A percentile compares a stretch with the other conserved stretches of the same genome.
Evolutionary conservation across 805 yeast genomes (phyloP).

Genomic region (Teunomyces funiuensis): DNA sequence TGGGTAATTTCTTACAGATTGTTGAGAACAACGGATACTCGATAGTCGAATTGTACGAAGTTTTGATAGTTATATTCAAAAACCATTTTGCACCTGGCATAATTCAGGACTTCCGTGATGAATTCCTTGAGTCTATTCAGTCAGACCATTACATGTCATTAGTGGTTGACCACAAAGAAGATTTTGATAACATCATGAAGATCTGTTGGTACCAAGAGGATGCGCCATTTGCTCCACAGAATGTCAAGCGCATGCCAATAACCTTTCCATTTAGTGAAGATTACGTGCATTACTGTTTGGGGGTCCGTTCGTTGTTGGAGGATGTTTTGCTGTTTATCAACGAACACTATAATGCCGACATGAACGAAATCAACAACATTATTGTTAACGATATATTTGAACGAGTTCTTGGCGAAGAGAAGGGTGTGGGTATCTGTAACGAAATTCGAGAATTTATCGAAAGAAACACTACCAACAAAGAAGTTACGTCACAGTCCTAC

Average conservation of each 20-base stretch:
- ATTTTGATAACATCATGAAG: slow-evolving; percentile 62
- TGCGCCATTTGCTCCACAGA: slow-evolving; percentile 44
- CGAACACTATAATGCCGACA: slow-evolving; percentile 62
- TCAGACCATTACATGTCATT: slow-evolving; percentile 91
- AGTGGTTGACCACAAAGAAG: slow-evolving; percentile 56
- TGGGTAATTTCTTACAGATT: slow-evolving; percentile 73
- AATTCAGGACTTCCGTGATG: slow-evolving; percentile 53
- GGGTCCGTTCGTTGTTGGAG: slow-evolving; percentile 62
- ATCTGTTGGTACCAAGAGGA: slow-evolving; percentile 69
- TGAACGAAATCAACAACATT: slow-evolving; percentile 56
- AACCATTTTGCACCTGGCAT: slow-evolving; percentile 57
- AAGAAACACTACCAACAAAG: slow-evolving; percentile 74
- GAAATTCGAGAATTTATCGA: slow-evolving; percentile 56
- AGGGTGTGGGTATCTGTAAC: slow-evolving; percentile 56
- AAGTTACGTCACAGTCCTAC: slow-evolving; percentile 84
- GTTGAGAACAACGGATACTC: slow-evolving; percentile 71
- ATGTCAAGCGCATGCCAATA: slow-evolving; percentile 57
- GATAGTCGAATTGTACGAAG: slow-evolving; percentile 57
- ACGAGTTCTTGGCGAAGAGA: slow-evolving; percentile 52
- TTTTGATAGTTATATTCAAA: slow-evolving; percentile 58
- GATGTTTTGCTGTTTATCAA: slow-evolving; percentile 65
- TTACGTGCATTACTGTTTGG: slow-evolving; percentile 83
- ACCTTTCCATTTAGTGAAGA: slow-evolving; percentile 79
- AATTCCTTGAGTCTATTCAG: slow-evolving; percentile 61
- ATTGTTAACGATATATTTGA: slow-evolving; percentile 66